Evolutionary conservation across 1,139 yeast species (phyloP).

Genomic region (Taphrina pruni): DNA sequence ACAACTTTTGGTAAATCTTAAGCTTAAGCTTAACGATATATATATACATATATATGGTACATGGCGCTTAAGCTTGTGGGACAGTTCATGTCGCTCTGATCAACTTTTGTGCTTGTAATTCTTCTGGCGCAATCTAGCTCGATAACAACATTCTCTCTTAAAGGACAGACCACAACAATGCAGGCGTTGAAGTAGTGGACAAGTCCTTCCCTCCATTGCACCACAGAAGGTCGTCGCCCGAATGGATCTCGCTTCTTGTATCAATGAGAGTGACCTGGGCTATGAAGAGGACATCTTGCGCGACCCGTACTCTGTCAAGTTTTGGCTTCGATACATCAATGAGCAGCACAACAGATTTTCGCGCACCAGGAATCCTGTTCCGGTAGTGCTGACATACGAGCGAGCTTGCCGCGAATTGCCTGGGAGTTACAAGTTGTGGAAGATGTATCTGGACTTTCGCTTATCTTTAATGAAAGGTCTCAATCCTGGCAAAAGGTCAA

Average conservation of each 20-base stretch:
- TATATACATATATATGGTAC: too few relatives aligned
- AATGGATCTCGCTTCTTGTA: conserved; percentile 14
- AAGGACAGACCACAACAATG: neutral
- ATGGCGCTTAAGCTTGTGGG: neutral
- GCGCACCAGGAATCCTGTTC: conserved; percentile 49
- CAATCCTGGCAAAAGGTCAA: conserved; percentile 51
- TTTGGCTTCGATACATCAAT: conserved; percentile 64
- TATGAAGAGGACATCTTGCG: conserved; percentile 59
- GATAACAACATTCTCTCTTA: neutral
- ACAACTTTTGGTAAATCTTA: neutral
- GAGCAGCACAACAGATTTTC: conserved; percentile 49
- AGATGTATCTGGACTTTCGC: conserved; percentile 58
- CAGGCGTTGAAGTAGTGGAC: conserved; percentile 3
- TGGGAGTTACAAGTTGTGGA: conserved; percentile 65
- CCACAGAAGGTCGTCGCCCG: neutral
- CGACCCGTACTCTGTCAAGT: conserved; percentile 55
- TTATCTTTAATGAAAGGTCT: conserved; percentile 50
- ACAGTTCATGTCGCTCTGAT: neutral
- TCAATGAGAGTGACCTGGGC: conserved; percentile 52
- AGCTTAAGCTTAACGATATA: too few relatives aligned
- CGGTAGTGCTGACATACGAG: conserved; percentile 58
- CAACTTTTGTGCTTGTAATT: neutral
- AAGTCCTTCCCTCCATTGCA: neutral
- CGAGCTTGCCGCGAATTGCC: conserved; percentile 61
- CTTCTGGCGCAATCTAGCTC: too few relatives aligned